phyloP scores from a whole-genome alignment of 1,284 basidiomycete genomes.

The Xerocomus cyaneibrunnescens region DNA sequence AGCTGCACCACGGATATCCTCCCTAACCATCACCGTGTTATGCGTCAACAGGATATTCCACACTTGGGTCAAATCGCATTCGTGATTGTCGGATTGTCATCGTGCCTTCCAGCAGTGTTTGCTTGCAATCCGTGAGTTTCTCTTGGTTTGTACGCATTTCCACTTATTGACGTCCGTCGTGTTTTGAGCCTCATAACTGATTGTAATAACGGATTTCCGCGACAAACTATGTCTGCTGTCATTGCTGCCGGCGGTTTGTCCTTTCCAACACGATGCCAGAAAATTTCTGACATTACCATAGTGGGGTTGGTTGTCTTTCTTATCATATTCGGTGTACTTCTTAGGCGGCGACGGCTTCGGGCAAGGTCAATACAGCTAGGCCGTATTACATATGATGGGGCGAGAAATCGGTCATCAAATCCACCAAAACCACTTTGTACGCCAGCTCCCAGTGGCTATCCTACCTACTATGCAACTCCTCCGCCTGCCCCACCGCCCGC shows the following conservation, averaged over 20 bases:
- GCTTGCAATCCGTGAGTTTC: slow-evolving; percentile 20
- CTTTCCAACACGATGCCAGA: background rate
- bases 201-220: slow-evolving; percentile 1
- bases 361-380: background rate
- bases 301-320: background rate
- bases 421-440: slow-evolving; percentile 3
- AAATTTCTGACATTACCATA: slow-evolving; percentile 9
- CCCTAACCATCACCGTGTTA: background rate
- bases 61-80: background rate
- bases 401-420: background rate
- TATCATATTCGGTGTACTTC: background rate
- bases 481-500: background rate
- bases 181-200: background rate
- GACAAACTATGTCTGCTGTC: background rate
- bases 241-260: slow-evolving; percentile 13
- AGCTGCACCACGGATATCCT: too few relatives aligned
- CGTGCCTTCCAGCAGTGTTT: slow-evolving; percentile 10
- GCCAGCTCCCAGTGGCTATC: background rate
- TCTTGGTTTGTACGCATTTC: background rate
- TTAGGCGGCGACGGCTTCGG: slow-evolving; percentile 7
- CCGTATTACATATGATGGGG: background rate
- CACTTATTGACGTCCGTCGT: slow-evolving; percentile 1
- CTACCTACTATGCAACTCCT: background rate
- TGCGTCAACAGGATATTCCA: slow-evolving; percentile 1
- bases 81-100: background rate